Evolutionary conservation across 2,329 filamentous ascomycete genomes (phyloP).

Genomic region (Mycogone perniciosa): DNA sequence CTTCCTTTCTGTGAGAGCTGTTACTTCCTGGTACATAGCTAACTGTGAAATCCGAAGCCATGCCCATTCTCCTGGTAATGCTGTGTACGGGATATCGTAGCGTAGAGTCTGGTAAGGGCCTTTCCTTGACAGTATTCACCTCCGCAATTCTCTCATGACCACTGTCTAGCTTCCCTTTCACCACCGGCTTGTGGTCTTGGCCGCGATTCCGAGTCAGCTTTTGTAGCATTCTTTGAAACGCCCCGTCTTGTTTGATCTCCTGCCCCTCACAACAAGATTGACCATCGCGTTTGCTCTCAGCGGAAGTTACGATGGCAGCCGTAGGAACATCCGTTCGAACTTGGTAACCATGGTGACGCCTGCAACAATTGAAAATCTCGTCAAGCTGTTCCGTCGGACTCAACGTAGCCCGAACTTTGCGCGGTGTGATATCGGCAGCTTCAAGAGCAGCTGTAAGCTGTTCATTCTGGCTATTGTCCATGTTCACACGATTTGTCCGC

Average conservation of each 20-base stretch:
- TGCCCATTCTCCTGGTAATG: not conserved
- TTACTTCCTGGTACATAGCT: not conserved
- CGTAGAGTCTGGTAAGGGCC: no score
- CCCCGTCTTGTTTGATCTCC: constrained; percentile 11
- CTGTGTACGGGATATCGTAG: not conserved
- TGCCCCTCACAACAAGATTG: not conserved
- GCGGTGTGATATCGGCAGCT: constrained; percentile 8
- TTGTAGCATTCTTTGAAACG: constrained; percentile 23
- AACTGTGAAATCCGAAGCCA: not conserved
- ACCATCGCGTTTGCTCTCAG: not conserved
- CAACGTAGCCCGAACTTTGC: not conserved
- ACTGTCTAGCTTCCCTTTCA: not conserved
- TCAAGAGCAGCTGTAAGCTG: constrained; percentile 11
- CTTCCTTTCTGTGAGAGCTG: constrained; percentile 8
- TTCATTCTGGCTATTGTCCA: constrained; percentile 6
- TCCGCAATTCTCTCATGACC: not conserved
- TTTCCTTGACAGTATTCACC: not conserved
- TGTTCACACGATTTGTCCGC: not conserved
- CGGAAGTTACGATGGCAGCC: not conserved
- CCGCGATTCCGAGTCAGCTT: constrained; percentile 17
- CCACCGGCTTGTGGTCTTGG: not conserved
- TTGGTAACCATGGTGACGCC: not conserved
- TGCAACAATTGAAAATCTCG: not conserved
- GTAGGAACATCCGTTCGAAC: not conserved
- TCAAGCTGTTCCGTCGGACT: not conserved